Evolutionary conservation across 352 stramenopile species (phyloP).

Genomic region (Phytopythium sindhum): DNA sequence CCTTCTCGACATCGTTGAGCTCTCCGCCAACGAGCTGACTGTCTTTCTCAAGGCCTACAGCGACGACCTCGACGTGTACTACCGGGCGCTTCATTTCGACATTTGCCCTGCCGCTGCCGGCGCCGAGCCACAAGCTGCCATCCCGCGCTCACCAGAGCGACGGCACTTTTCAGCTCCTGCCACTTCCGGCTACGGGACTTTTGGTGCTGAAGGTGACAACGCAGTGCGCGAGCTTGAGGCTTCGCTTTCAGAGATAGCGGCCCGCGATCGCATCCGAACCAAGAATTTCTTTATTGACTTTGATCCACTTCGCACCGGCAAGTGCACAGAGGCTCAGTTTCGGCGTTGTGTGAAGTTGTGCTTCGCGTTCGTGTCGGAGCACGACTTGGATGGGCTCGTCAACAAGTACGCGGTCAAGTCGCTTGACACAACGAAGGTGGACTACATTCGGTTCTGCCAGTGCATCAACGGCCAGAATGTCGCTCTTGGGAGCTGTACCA

Average conservation of each 20-base stretch:
- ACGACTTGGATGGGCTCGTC: conserved; percentile 52
- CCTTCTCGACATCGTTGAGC: conserved; percentile 56
- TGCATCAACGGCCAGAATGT: conserved; percentile 42
- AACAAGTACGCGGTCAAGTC: conserved; percentile 51
- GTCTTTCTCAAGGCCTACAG: conserved; percentile 69
- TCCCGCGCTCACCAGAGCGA: conserved; percentile 47
- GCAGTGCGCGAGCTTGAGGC: conserved; percentile 52
- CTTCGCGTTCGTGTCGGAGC: conserved; percentile 60
- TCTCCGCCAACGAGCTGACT: conserved; percentile 49
- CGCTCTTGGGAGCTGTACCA: conserved; percentile 3
- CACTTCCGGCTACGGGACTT: conserved; percentile 3
- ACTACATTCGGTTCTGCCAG: conserved; percentile 79
- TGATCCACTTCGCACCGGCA: conserved; percentile 66
- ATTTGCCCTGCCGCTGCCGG: conserved; percentile 42
- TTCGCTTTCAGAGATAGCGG: conserved; percentile 47
- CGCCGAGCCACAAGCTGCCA: conserved; percentile 20
- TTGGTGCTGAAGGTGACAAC: conserved; percentile 12
- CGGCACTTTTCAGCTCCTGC: conserved; percentile 41
- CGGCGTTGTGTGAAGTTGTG: conserved; percentile 76
- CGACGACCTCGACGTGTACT: conserved; percentile 75
- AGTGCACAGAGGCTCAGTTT: conserved; percentile 78
- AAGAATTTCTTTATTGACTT: conserved; percentile 88
- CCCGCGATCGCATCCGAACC: conserved; percentile 73
- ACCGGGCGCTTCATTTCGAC: conserved; percentile 68
- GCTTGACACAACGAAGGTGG: conserved; percentile 53